phyloP scores from a whole-genome alignment of 805 yeast species.

The Saccharomycopsis malanga region DNA sequence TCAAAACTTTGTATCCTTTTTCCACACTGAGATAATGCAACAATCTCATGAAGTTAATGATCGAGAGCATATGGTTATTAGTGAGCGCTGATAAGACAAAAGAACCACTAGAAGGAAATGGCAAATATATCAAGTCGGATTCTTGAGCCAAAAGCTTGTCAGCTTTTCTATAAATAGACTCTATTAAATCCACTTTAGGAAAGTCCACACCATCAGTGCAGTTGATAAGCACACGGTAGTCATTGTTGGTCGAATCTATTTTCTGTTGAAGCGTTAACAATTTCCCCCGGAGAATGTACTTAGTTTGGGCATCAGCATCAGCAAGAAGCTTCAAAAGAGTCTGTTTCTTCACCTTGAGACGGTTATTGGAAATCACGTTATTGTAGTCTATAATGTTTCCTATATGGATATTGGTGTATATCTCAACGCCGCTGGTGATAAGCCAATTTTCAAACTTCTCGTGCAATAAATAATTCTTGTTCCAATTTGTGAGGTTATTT shows the following conservation, averaged over 20 bases:
- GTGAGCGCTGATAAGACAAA: constrained; percentile 66
- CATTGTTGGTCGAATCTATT: constrained; percentile 11
- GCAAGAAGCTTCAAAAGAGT: constrained; percentile 5
- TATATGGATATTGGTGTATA: constrained; percentile 18
- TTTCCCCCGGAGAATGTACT: constrained; percentile 8
- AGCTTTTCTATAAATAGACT: constrained; percentile 10
- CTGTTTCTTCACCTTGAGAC: constrained; percentile 15
- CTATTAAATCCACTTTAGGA: constrained; percentile 17
- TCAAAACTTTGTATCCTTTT: constrained; percentile 38
- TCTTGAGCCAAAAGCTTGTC: constrained; percentile 14
- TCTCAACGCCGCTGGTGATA: constrained; percentile 19
- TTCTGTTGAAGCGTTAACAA: constrained; percentile 15
- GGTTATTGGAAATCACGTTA: constrained; percentile 16
- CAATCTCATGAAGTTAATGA: constrained; percentile 64
- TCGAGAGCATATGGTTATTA: constrained; percentile 53
- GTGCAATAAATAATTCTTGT: constrained; percentile 21
- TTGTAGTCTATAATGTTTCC: constrained; percentile 22
- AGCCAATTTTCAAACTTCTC: constrained; percentile 23
- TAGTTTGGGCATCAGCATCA: neutral
- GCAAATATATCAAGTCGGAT: constrained; percentile 19
- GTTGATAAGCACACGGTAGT: constrained; percentile 19
- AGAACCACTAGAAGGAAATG: constrained; percentile 81
- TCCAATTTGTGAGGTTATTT: constrained; percentile 21
- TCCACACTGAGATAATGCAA: constrained; percentile 37
- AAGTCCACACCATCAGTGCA: constrained; percentile 22